Evolutionary conservation across 2,329 filamentous ascomycete species (phyloP).

Genomic region (Alternaria tenuissima): DNA sequence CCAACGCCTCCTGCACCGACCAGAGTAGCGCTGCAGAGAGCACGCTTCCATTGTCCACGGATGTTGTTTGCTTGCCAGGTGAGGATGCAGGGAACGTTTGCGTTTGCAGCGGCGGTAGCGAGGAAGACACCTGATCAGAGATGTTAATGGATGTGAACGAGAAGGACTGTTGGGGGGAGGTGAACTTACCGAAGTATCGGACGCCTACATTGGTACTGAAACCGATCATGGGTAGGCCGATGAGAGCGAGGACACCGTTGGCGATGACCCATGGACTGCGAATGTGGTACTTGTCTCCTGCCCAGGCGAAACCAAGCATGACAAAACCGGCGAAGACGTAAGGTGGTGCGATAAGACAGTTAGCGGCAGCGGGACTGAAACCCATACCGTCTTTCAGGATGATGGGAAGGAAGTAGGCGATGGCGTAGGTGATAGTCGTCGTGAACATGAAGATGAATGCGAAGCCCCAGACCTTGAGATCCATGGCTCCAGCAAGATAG

Average conservation of each 20-base stretch:
- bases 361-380: slow-evolving; percentile 35
- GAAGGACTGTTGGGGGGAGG: no score
- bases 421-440: slow-evolving; percentile 40
- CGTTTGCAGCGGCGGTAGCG: slow-evolving; percentile 75
- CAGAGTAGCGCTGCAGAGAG: slow-evolving; percentile 77
- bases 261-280: slow-evolving; percentile 72
- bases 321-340: slow-evolving; percentile 40
- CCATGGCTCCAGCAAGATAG: slow-evolving; percentile 28
- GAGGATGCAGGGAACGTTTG: slow-evolving; percentile 77
- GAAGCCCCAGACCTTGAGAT: slow-evolving; percentile 36
- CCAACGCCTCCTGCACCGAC: slow-evolving; percentile 80
- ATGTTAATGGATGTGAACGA: neutral
- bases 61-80: slow-evolving; percentile 89
- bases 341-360: slow-evolving; percentile 39
- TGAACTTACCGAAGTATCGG: slow-evolving; percentile 64
- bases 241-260: slow-evolving; percentile 71
- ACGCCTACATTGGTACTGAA: slow-evolving; percentile 66
- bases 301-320: slow-evolving; percentile 64
- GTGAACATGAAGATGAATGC: slow-evolving; percentile 34
- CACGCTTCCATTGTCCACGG: slow-evolving; percentile 86
- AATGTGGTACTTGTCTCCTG: slow-evolving; percentile 71
- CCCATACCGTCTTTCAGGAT: slow-evolving; percentile 43
- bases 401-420: slow-evolving; percentile 43
- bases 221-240: slow-evolving; percentile 76
- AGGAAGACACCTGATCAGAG: slow-evolving; percentile 67